Evolutionary conservation across 2,329 filamentous ascomycete genomes (phyloP).

Genomic region (Fusarium tupiense): DNA sequence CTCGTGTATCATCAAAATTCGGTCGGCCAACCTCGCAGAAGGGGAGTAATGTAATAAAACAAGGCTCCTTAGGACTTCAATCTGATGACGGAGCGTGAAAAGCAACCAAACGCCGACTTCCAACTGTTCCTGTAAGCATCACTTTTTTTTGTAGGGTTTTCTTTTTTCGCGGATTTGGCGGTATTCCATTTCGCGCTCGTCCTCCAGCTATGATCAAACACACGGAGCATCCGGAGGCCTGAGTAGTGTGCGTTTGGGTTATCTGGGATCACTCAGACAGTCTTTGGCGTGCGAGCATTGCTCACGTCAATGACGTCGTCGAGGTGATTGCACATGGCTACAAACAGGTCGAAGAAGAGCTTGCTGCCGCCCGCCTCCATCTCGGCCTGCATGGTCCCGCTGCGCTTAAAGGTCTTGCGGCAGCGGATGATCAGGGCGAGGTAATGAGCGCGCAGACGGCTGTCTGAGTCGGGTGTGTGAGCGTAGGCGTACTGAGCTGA

Average conservation of each 20-base stretch:
- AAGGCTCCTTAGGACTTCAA: conserved; percentile 60
- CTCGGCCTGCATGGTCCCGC: conserved; percentile 98
- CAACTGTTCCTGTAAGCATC: conserved; percentile 35
- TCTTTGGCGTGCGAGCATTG: conserved; percentile 70
- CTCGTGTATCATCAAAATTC: conserved; percentile 55
- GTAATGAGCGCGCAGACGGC: conserved; percentile 93
- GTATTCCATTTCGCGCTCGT: conserved; percentile 34
- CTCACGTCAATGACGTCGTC: conserved; percentile 92
- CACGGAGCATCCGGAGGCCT: conserved; percentile 37
- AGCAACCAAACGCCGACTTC: conserved; percentile 47
- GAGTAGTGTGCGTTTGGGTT: conserved; percentile 24
- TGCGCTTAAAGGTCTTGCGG: conserved; percentile 97
- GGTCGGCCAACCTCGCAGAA: conserved; percentile 63
- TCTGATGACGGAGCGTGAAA: conserved; percentile 60
- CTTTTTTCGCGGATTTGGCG: conserved; percentile 37
- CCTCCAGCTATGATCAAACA: conserved; percentile 38
- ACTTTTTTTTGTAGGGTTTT: conserved; percentile 38
- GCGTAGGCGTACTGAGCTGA: conserved; percentile 95
- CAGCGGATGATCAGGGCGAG: conserved; percentile 96
- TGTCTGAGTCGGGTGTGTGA: conserved; percentile 93
- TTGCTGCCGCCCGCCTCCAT: conserved; percentile 92
- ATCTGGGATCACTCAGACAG: conserved; percentile 55
- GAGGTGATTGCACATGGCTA: conserved; percentile 97
- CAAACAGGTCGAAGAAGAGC: conserved; percentile 98
- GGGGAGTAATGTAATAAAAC: conserved; percentile 54